Base-by-base conservation (phyloP, 345 rosid genomes). In the Citrus trifoliata region DNA sequence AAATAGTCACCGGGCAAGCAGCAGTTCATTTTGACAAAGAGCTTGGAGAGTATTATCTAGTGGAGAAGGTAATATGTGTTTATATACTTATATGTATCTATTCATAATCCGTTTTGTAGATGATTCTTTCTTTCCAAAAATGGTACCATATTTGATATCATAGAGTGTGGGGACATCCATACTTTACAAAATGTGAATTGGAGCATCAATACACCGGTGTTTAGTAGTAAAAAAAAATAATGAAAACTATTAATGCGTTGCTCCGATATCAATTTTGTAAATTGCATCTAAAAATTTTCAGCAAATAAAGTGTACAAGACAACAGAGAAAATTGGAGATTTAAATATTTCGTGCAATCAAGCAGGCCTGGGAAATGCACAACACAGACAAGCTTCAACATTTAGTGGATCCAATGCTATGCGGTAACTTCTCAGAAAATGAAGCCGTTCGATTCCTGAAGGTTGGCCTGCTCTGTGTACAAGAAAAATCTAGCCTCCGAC, bases 301-400 rank as follows among this genome's bases (percentile, higher is more conserved):
- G 12, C 3, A 40, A 40, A 40, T 40, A 40, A 40, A 40, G 46
- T 42, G 1, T 46, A 46, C 3, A 46, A 3, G 58, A 5, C 22
- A 53, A 18, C 22, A 18, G 2, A 53, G 21, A 16, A 16, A 18
- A 18, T 53, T 51, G 46, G 58, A 65, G 22, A 65, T 12, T 73
- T 42, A 37, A 59, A 70, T 40, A 40, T 40, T 40, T 40, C 13
- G 24, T 73, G 53, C 33, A n/a, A 8, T 21, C 63, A 25, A 27
- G 78, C 81, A 83, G 88, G 85, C 85, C 24, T 83, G 86, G 86
- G 77, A 83, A 74, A 79, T 83, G 88, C 77, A 79, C 83, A 75
- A 42, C 56, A 48, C 60, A 0, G 33, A 74, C 12, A 56, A 73
- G 79, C 79, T 86, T 30, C 22, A 64, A 14, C 60, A 80, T 32